phyloP scores from a whole-genome alignment of 306 rosid genomes.

The Cucumis melo region DNA sequence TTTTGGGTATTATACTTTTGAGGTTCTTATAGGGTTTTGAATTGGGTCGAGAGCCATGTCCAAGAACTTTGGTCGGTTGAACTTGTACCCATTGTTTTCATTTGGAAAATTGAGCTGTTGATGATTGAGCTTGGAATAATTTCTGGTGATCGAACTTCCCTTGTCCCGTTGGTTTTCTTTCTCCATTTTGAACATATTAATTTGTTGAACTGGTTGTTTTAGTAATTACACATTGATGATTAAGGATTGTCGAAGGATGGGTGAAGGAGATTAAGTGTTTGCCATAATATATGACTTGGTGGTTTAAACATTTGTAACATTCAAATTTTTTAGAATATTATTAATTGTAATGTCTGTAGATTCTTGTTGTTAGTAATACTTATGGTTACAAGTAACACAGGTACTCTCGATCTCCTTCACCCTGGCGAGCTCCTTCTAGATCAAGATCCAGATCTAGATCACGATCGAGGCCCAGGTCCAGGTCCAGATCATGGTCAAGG shows the following conservation, averaged over 20 bases:
- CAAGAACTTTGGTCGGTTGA: neutral
- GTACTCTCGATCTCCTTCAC: constrained; percentile 70
- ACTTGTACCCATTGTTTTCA: neutral
- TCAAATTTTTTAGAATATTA: too few relatives aligned
- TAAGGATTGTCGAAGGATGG: neutral
- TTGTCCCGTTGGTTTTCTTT: neutral
- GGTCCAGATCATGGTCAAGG: constrained; percentile 50
- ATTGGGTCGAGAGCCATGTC: neutral
- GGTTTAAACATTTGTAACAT: neutral
- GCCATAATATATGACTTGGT: neutral
- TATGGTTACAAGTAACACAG: constrained; percentile 18
- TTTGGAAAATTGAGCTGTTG: neutral
- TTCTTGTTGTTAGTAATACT: neutral
- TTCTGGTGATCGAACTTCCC: neutral
- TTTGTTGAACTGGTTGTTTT: neutral
- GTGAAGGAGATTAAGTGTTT: neutral
- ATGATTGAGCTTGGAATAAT: neutral
- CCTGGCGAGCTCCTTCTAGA: constrained; percentile 60
- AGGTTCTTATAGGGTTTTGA: neutral
- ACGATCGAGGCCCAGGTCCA: constrained; percentile 36
- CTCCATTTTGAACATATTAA: neutral
- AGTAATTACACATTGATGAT: neutral
- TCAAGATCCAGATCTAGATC: constrained; percentile 50
- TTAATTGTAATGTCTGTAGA: neutral
- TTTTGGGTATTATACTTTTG: neutral